A percentile compares a stretch with the other conserved stretches of the same genome.
Conservation (phyloP, 202 grass and related monocot genomes). For the Elaeis oleifera region DNA sequence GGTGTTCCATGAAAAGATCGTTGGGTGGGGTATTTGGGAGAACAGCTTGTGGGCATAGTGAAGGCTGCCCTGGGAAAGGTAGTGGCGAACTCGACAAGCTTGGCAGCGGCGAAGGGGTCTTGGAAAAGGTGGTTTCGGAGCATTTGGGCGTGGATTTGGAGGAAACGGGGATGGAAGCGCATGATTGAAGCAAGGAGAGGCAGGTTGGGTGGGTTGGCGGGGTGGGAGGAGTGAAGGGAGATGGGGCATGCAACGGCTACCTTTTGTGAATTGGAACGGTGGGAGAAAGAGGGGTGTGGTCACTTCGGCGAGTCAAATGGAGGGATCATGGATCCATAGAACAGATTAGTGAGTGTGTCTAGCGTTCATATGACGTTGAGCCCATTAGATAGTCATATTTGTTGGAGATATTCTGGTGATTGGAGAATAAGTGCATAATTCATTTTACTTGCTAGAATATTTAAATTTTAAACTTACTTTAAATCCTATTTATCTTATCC, state of each 20-base stretch:
- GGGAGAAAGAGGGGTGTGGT: too few relatives aligned
- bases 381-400: too few relatives aligned
- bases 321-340: too few relatives aligned
- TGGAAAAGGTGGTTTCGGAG: conserved; percentile 10
- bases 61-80: background rate
- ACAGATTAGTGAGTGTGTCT: too few relatives aligned
- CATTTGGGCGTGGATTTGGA: conserved; percentile 19
- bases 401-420: too few relatives aligned
- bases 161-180: background rate
- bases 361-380: too few relatives aligned
- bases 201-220: background rate
- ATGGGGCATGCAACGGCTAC: background rate
- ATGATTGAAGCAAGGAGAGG: conserved; percentile 9
- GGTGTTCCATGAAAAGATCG: conserved; percentile 2
- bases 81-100: background rate
- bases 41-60: conserved; percentile 13
- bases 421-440: too few relatives aligned
- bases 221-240: background rate
- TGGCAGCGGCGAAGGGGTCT: background rate
- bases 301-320: too few relatives aligned
- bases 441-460: too few relatives aligned
- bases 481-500: too few relatives aligned
- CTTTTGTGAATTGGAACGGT: too few relatives aligned
- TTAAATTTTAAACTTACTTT: too few relatives aligned
- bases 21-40: conserved; percentile 8